Base-by-base conservation (phyloP, 2,329 filamentous ascomycete species). In the Intubia oerlemansii region DNA sequence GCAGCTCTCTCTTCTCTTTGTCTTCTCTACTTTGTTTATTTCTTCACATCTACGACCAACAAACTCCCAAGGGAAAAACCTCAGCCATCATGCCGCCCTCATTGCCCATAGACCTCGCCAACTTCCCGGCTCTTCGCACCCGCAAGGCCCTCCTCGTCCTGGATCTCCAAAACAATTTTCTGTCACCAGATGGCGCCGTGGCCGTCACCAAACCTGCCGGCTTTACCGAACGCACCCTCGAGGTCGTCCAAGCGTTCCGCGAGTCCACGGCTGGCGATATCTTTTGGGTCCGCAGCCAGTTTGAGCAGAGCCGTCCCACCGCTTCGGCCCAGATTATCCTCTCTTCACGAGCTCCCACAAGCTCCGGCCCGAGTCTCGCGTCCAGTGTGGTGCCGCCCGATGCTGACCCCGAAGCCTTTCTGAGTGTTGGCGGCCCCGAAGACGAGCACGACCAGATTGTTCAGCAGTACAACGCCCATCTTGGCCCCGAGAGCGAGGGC, bases 101-200 rank as follows among this genome's bases (percentile, higher is more conserved):
- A n/a, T n/a, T n/a, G n/a, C n/a, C 60, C 35, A 66, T 72, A 44
- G 61, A 69, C 39, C 50, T 56, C 22, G 47, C 59, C 25, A 52
- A 56, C 20, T 52, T 73, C 13, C 68, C 68, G 9, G 51, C 61
- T 27, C 49, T 74, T 29, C 54, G 50, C 17, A 66, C 66, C 7
- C 59, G 68, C 29, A 66, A 65, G 50, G 85, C 80, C 1, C 59
- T 98, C 24, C 56, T 95, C 13, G 54, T 90, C 12, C 61, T 93
- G 37, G 85, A 92, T 42, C 66, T 91, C 20, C 88, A 95, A 44
- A 81, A 90, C 41, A 85, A 93, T 47, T 92, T 95, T 42, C 53
- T 90, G 33, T 59, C 67, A 6, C 52, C 65, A 2, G 59, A 67
- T 28, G 76, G 78, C 31, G 64, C 69, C 16, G 51, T 93, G 13